Base-by-base conservation (phyloP, 257 asterid genomes). In the Agastache rugosa region DNA sequence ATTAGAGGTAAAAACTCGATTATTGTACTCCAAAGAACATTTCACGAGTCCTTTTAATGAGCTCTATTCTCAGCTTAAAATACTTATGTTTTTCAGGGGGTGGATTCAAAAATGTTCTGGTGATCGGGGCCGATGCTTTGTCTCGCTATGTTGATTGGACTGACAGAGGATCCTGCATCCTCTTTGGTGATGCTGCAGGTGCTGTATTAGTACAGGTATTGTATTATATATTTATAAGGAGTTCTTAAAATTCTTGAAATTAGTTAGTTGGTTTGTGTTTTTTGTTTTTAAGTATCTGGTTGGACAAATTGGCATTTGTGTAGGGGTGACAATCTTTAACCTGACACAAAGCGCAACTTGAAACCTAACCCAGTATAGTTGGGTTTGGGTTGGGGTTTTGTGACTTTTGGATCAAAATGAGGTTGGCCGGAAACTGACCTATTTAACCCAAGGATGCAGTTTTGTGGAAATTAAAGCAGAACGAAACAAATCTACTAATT, bases 171-270 rank as follows among this genome's bases (percentile, higher is more conserved):
- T 88, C 97, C 6, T 92, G 99, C 79, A 95, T 95, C 70, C 97
- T 95, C 82, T 95, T 95, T 66, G 99, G 99, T 60, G 99, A 95
- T 83, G 97, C 91, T 58, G 98, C 99, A 59, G 99, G 96, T 69
- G 98, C 97, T 44, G 97, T 92, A n/a, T 71, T 94, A 75, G 84
- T 94, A 67, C 97, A 94, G 93, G 78, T 77, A 54, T 22, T 71
- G 27, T 42, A 15, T 62, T 41, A 15, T 31, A 39, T 63, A 59
- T 41, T 61, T 22, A 15, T 27, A 35, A 63, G 7, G 19, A 68
- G 20, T 61, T 61, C 35, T 77, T 62, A 45, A 67, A 63, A 29
- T 34, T 55, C 67, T 42, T 62, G 17, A 62, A 39, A 17, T 42
- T 59, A 5, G 8, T 54, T 39, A 23, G 47, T 27, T 59, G 65